Evolutionary conservation across 495 filamentous ascomycete genomes (phyloP).

Genomic region (Podospora appendiculata): DNA sequence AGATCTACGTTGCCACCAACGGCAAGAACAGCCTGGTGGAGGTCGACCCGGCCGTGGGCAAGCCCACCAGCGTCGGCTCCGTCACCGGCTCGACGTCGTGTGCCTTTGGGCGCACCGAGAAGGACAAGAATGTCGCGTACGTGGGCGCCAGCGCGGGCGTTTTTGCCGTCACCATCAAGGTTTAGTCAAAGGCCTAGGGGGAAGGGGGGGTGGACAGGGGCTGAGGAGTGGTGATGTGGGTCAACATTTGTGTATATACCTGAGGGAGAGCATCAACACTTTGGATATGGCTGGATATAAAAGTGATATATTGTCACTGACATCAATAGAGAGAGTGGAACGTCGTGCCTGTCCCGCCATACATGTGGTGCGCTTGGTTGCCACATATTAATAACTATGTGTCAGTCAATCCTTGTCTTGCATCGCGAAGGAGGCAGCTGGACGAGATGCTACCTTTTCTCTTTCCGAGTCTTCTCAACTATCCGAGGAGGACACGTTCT

Average conservation of each 20-base stretch:
- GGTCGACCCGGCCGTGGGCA: slow-evolving; percentile 25
- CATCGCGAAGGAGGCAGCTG: too few relatives aligned
- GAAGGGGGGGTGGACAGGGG: background rate
- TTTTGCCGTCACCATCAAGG: slow-evolving; percentile 22
- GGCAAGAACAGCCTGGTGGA: slow-evolving; percentile 30
- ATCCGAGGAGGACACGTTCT: too few relatives aligned
- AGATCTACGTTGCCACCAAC: slow-evolving; percentile 34
- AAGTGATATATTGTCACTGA: too few relatives aligned
- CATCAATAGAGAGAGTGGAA: too few relatives aligned
- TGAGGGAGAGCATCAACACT: background rate
- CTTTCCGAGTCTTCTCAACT: too few relatives aligned
- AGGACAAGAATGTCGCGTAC: slow-evolving; percentile 32
- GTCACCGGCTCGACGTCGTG: slow-evolving; percentile 28
- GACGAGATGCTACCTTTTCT: too few relatives aligned
- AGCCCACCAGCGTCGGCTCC: slow-evolving; percentile 19
- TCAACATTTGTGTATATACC: background rate
- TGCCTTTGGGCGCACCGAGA: slow-evolving; percentile 30
- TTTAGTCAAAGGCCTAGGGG: too few relatives aligned
- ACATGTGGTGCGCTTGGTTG: too few relatives aligned
- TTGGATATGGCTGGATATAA: too few relatives aligned
- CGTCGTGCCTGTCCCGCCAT: too few relatives aligned
- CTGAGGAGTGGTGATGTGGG: background rate
- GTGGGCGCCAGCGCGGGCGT: slow-evolving; percentile 23
- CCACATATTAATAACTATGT: too few relatives aligned
- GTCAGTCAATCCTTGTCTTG: too few relatives aligned